These are phyloP conservation scores for Blastobotrys elegans DNA, from an alignment of 1,139 yeast species.

Conservation along the genomic window DNA sequence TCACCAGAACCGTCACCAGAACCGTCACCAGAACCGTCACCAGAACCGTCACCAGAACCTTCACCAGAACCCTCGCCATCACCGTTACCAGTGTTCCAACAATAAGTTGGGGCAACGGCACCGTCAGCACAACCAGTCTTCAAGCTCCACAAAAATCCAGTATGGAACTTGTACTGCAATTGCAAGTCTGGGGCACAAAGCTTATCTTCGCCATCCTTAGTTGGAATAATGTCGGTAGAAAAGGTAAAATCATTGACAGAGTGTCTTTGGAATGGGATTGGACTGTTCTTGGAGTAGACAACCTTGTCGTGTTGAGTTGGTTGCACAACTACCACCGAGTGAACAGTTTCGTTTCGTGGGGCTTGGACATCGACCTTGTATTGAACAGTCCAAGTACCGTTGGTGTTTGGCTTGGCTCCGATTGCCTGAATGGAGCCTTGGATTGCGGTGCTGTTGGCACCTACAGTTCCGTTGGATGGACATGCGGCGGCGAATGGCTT, in stretches of 20 bases:
- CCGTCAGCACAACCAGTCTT: slow-evolving; percentile 4
- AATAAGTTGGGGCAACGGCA: slow-evolving; percentile 1
- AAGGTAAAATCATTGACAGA: neutral
- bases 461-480: neutral
- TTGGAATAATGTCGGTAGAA: neutral
- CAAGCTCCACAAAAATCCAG: neutral
- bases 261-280: neutral
- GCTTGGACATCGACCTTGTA: neutral
- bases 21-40: slow-evolving; percentile 2
- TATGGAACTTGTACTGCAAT: neutral
- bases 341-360: neutral
- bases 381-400: neutral
- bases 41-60: neutral
- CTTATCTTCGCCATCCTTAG: neutral
- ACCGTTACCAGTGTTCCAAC: slow-evolving; percentile 4
- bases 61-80: neutral
- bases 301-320: neutral
- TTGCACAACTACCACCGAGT: neutral
- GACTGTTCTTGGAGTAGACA: neutral
- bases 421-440: slow-evolving; percentile 3
- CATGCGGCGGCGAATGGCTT: slow-evolving; percentile 3
- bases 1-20: slow-evolving; percentile 2
- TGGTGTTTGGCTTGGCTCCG: neutral
- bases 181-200: slow-evolving; percentile 7
- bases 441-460: neutral